Evolutionary conservation across 2,329 filamentous ascomycete species (phyloP), one percentile per base, ranked within the genome.

Genomic region (Shiraia sp.): DNA sequence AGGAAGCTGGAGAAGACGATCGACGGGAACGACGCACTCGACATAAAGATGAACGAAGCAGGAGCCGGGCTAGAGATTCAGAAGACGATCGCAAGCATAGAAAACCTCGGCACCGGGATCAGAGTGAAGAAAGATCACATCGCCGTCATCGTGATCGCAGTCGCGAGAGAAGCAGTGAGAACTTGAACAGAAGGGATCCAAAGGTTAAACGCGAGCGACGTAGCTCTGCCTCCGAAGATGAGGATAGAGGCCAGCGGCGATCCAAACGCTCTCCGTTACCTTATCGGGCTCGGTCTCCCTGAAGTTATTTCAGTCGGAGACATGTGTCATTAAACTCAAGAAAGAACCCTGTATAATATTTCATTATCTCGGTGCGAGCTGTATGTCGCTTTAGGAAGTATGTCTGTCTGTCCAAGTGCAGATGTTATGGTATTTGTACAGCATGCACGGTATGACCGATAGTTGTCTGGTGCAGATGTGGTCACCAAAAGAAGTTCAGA

Each of bases 271-370:
- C 52, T 7, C 52, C 52, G 2, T 31, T 55, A 9, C 52, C 52
- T 12, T 55, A 55, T 40, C 52, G 52, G 10, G 52, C 52, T 35
- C 52, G 52, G 10, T 53, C 52, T 5, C 49, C 52, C 23, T 40
- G 34, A 5, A 17, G 14, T 5, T 17, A 39, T 6, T 22, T n/a
- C n/a, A n/a, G n/a, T n/a, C n/a, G n/a, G n/a, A n/a, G n/a, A n/a
- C n/a, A n/a, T n/a, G n/a, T n/a, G n/a, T n/a, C n/a, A n/a, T n/a
- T n/a, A n/a, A n/a, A n/a, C n/a, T n/a, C n/a, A n/a, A n/a, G n/a
- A n/a, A n/a, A n/a, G n/a, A n/a, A n/a, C n/a, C n/a, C n/a, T n/a
- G n/a, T n/a, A n/a, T n/a, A n/a, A n/a, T n/a, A n/a, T n/a, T n/a
- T n/a, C n/a, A n/a, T n/a, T n/a, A n/a, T n/a, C n/a, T n/a, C n/a